These are phyloP conservation scores for Cladosporium sphaerospermum DNA, from an alignment of 2,329 filamentous ascomycete genomes.

Conservation along the genomic window DNA sequence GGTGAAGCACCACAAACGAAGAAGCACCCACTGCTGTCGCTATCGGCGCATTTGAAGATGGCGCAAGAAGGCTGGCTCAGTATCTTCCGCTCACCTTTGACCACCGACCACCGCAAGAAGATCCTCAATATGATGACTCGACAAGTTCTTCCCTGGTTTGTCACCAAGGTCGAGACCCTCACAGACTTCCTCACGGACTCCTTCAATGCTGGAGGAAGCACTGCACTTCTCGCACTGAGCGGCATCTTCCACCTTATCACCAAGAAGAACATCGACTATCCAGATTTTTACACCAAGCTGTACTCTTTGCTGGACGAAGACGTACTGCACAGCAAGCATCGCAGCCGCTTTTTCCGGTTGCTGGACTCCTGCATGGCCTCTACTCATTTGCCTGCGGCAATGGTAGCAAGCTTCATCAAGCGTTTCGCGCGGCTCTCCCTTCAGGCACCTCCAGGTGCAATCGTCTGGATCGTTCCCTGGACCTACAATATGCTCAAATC, in stretches of 20 bases:
- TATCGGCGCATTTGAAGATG: slow-evolving; percentile 67
- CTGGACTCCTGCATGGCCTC: slow-evolving; percentile 86
- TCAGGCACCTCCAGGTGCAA: slow-evolving; percentile 81
- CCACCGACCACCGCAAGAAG: slow-evolving; percentile 69
- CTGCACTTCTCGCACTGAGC: slow-evolving; percentile 79
- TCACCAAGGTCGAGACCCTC: slow-evolving; percentile 71
- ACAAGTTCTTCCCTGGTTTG: slow-evolving; percentile 81
- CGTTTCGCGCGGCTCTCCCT: slow-evolving; percentile 76
- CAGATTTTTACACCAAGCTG: slow-evolving; percentile 76
- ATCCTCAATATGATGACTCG: slow-evolving; percentile 69
- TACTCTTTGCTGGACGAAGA: slow-evolving; percentile 85
- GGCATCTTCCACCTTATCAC: slow-evolving; percentile 94
- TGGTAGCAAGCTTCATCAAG: slow-evolving; percentile 96
- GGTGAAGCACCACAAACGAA: slow-evolving; percentile 59
- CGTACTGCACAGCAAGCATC: slow-evolving; percentile 87
- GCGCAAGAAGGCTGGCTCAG: slow-evolving; percentile 84
- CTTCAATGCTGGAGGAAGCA: slow-evolving; percentile 79
- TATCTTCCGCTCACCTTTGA: slow-evolving; percentile 61
- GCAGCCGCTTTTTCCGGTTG: slow-evolving; percentile 86
- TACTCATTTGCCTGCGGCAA: slow-evolving; percentile 80
- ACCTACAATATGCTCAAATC: slow-evolving; percentile 89
- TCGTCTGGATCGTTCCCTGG: slow-evolving; percentile 86
- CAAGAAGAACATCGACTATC: slow-evolving; percentile 87
- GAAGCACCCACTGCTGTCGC: slow-evolving; percentile 58
- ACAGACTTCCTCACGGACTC: slow-evolving; percentile 97